phyloP scores from a whole-genome alignment of 768 basidiomycete species.

The Suillus hirtellus region DNA sequence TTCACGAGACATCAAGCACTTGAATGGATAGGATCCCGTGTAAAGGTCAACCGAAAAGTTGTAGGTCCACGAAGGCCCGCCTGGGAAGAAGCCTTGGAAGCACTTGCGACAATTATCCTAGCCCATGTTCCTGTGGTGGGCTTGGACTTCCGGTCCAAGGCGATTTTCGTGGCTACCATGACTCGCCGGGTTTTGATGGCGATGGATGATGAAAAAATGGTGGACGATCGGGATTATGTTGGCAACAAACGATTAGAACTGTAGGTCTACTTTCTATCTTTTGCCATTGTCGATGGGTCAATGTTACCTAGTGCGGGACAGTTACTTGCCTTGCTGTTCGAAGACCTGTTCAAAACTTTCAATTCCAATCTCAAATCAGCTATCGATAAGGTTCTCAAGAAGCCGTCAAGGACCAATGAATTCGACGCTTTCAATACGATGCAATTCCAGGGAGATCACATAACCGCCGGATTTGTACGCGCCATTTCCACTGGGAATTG shows the following conservation, averaged over 20 bases:
- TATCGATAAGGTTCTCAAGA: slow-evolving; percentile 97
- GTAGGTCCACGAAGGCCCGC: slow-evolving; percentile 81
- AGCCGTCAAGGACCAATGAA: slow-evolving; percentile 89
- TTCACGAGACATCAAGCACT: slow-evolving; percentile 93
- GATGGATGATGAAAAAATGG: slow-evolving; percentile 94
- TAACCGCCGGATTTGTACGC: slow-evolving; percentile 93
- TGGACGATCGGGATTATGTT: slow-evolving; percentile 98
- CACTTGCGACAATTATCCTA: slow-evolving; percentile 94
- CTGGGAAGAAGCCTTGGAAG: slow-evolving; percentile 95
- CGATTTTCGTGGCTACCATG: slow-evolving; percentile 98
- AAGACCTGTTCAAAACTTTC: slow-evolving; percentile 98
- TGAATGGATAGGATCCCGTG: slow-evolving; percentile 91
- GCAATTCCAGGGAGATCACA: slow-evolving; percentile 94
- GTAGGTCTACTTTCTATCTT: slow-evolving; percentile 46
- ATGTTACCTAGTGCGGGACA: slow-evolving; percentile 77
- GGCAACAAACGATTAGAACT: slow-evolving; percentile 98
- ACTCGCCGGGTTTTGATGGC: slow-evolving; percentile 94
- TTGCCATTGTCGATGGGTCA: slow-evolving; percentile 15
- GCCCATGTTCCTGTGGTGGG: slow-evolving; percentile 93
- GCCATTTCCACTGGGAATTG: slow-evolving; percentile 99
- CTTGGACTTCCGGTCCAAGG: slow-evolving; percentile 89
- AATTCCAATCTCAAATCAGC: slow-evolving; percentile 92
- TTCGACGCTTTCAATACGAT: slow-evolving; percentile 95
- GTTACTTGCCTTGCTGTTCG: slow-evolving; percentile 91
- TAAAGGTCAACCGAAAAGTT: slow-evolving; percentile 82